A percentile compares a stretch with the other conserved stretches of the same genome.
Evolutionary conservation across 139 green algal species (phyloP).

Genomic region (Auxenochlorella pyrenoidosa): DNA sequence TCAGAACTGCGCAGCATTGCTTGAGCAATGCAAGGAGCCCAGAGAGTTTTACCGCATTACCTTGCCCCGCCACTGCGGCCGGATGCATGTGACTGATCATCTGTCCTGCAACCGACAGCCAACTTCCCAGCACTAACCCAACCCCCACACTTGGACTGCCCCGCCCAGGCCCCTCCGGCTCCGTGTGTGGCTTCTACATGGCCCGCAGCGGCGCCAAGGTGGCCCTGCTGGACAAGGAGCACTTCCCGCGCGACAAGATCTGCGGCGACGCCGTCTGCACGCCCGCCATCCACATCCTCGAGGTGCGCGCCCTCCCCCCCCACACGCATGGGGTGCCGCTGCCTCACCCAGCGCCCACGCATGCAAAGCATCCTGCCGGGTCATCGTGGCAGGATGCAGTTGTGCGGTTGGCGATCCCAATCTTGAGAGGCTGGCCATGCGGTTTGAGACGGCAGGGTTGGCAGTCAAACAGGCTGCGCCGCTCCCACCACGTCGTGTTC

Average conservation of each 20-base stretch:
- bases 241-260: constrained; percentile 78
- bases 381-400: too few relatives aligned
- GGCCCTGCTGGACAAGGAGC: constrained; percentile 89
- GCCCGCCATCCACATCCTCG: constrained; percentile 71
- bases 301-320: not conserved
- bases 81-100: too few relatives aligned
- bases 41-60: not conserved
- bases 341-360: too few relatives aligned
- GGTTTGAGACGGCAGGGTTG: too few relatives aligned
- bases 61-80: too few relatives aligned
- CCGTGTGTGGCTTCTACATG: constrained; percentile 78
- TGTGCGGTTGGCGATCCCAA: too few relatives aligned
- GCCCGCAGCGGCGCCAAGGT: constrained; percentile 80
- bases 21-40: not conserved
- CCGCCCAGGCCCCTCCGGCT: constrained; percentile 75
- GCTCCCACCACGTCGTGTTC: too few relatives aligned
- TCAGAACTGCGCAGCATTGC: too few relatives aligned
- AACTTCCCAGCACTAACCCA: not conserved
- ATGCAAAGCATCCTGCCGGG: too few relatives aligned
- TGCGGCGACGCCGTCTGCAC: constrained; percentile 78
- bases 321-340: not conserved
- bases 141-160: not conserved
- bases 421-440: too few relatives aligned
- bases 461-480: too few relatives aligned
- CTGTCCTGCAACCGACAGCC: not conserved